phyloP scores from a whole-genome alignment of 2,329 filamentous ascomycete species.

The Alternaria consortialis region DNA sequence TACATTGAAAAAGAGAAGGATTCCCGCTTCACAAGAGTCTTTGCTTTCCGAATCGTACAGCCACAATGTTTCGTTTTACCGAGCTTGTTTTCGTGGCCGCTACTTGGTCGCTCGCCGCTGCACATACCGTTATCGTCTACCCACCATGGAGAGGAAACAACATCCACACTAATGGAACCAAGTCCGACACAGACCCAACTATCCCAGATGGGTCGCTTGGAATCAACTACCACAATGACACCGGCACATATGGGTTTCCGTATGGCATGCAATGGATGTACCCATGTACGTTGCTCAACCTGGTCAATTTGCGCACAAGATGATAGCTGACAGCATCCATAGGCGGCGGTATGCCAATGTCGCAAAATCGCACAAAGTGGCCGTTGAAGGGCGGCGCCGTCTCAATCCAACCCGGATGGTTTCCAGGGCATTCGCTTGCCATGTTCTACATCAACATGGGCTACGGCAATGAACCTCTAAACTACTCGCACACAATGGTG shows the following conservation, averaged over 20 bases:
- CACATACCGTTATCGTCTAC: conserved; percentile 87
- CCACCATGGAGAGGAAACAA: conserved; percentile 89
- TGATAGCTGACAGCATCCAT: conserved; percentile 21
- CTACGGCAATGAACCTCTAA: conserved; percentile 79
- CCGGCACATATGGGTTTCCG: conserved; percentile 67
- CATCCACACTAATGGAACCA: conserved; percentile 75
- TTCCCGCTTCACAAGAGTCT: conserved; percentile 6
- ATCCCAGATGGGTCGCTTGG: conserved; percentile 56
- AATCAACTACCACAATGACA: conserved; percentile 56
- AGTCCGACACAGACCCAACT: conserved; percentile 49
- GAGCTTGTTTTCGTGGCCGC: conserved; percentile 44
- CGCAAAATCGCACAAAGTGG: conserved; percentile 90
- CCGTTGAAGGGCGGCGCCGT: conserved; percentile 87
- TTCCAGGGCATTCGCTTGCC: conserved; percentile 83
- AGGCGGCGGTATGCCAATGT: conserved; percentile 85
- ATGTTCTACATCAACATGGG: conserved; percentile 93
- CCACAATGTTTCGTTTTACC: conserved; percentile 47
- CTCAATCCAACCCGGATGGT: conserved; percentile 94
- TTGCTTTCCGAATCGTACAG: conserved; percentile 2
- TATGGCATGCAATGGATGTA: conserved; percentile 97
- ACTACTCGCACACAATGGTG: conserved; percentile 88
- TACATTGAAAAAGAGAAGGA: conserved; percentile 17
- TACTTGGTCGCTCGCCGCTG: conserved; percentile 59
- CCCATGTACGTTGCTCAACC: conserved; percentile 74
- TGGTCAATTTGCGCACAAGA: not conserved